Percentiles rank a stretch among this genome's conserved stretches.
Conservation (phyloP, 768 basidiomycete genomes). For the Calvatia gigantea region DNA sequence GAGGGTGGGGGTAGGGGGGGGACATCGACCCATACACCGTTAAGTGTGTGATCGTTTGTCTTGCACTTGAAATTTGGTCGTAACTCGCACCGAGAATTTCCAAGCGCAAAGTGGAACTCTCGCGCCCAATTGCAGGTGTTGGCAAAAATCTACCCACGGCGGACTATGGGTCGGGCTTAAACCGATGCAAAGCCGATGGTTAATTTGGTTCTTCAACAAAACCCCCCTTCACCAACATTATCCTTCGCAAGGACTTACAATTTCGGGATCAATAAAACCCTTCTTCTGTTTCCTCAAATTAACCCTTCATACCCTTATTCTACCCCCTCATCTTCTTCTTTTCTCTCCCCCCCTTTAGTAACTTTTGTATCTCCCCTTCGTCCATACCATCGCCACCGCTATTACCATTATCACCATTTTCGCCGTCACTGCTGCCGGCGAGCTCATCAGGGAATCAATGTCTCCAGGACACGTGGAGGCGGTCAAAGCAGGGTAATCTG, state of each 20-base stretch:
- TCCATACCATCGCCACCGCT: slow-evolving; percentile 38
- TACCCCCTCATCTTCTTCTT: slow-evolving; percentile 87
- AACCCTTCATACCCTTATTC: slow-evolving; percentile 81
- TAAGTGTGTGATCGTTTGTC: too few species aligned
- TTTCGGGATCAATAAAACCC: slow-evolving; percentile 86
- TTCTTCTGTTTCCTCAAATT: slow-evolving; percentile 86
- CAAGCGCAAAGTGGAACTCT: too few species aligned
- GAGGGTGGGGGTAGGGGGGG: too few species aligned
- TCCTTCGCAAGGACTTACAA: slow-evolving; percentile 39
- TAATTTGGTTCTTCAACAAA: slow-evolving; percentile 21
- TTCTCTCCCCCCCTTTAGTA: slow-evolving; percentile 44
- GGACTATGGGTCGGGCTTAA: slow-evolving; percentile 23
- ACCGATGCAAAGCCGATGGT: slow-evolving; percentile 39
- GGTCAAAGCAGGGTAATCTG: slow-evolving; percentile 71
- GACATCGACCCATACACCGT: too few species aligned
- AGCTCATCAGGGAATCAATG: slow-evolving; percentile 33
- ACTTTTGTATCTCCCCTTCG: slow-evolving; percentile 27
- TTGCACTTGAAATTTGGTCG: too few species aligned
- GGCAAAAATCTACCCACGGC: too few species aligned
- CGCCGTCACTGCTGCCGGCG: slow-evolving; percentile 36
- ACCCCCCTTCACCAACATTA: slow-evolving; percentile 28
- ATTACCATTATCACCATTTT: slow-evolving; percentile 33
- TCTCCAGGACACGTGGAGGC: slow-evolving; percentile 52
- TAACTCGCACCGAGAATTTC: too few species aligned
- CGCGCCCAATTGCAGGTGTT: too few species aligned